phyloP scores from a whole-genome alignment of 2,329 filamentous ascomycete species.

The Exserohilum rostratum region DNA sequence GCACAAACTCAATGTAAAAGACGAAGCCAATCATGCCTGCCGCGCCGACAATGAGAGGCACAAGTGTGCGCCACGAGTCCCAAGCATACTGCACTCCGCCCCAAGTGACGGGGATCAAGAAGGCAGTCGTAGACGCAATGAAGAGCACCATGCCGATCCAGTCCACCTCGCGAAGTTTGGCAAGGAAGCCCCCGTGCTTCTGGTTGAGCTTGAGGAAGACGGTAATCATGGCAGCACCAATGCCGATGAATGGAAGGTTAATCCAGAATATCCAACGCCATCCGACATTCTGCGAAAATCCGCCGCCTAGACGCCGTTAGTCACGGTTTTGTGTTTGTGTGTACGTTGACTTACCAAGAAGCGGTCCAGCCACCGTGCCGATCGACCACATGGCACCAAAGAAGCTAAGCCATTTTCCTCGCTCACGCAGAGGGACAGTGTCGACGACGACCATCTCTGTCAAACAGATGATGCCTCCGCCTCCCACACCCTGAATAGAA shows the following conservation, averaged over 20 bases:
- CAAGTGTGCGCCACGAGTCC: constrained; percentile 66
- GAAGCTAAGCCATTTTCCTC: constrained; percentile 52
- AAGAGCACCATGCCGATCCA: constrained; percentile 69
- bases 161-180: constrained; percentile 64
- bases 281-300: constrained; percentile 57
- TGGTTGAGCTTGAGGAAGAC: constrained; percentile 62
- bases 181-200: constrained; percentile 53
- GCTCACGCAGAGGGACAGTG: constrained; percentile 52
- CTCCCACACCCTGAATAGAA: constrained; percentile 50
- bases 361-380: constrained; percentile 60
- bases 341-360: constrained; percentile 36
- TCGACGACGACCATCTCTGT: constrained; percentile 55
- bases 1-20: constrained; percentile 60
- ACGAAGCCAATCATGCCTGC: constrained; percentile 59
- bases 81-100: constrained; percentile 71
- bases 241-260: constrained; percentile 63
- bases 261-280: constrained; percentile 72
- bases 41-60: constrained; percentile 64
- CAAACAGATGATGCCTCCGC: constrained; percentile 51
- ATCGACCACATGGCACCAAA: constrained; percentile 60
- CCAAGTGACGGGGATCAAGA: constrained; percentile 68
- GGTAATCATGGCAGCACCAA: constrained; percentile 56
- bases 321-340: not conserved
- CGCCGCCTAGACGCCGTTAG: constrained; percentile 50
- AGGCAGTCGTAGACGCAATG: constrained; percentile 62